Percentiles rank a stretch among this genome's conserved stretches.
phyloP scores from a whole-genome alignment of 495 filamentous ascomycete genomes.

The Lophiotrema nucula region DNA sequence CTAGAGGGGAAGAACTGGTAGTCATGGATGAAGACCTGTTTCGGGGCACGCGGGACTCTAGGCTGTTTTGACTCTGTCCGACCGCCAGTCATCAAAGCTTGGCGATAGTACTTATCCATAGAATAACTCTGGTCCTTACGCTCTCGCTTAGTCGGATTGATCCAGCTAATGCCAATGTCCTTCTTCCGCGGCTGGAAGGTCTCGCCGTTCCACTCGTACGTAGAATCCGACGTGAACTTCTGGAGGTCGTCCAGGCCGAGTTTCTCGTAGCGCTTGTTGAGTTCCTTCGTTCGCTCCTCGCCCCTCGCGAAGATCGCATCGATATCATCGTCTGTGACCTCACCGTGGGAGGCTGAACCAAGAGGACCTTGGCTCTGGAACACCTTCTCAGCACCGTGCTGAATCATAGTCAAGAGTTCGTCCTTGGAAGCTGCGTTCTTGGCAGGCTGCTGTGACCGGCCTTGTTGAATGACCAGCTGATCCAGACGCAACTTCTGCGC shows the following conservation, averaged over 20 bases:
- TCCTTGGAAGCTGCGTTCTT: slow-evolving; percentile 92
- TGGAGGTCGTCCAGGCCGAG: slow-evolving; percentile 98
- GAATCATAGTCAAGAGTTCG: slow-evolving; percentile 95
- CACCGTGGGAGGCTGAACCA: slow-evolving; percentile 54
- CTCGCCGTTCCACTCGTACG: slow-evolving; percentile 98
- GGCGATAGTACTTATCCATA: slow-evolving; percentile 97
- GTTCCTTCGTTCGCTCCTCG: slow-evolving; percentile 81
- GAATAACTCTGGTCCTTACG: slow-evolving; percentile 97
- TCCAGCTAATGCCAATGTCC: slow-evolving; percentile 93
- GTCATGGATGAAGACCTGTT: slow-evolving; percentile 87
- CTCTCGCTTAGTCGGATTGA: slow-evolving; percentile 97
- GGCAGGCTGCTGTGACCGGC: slow-evolving; percentile 85
- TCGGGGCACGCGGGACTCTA: slow-evolving; percentile 92
- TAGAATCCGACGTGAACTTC: slow-evolving; percentile 94
- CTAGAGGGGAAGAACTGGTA: slow-evolving; percentile 92
- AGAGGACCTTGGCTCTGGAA: slow-evolving; percentile 69
- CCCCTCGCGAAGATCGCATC: slow-evolving; percentile 83
- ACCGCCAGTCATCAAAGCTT: slow-evolving; percentile 81
- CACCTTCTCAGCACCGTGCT: slow-evolving; percentile 93
- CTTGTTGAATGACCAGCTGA: slow-evolving; percentile 99
- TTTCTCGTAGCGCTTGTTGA: slow-evolving; percentile 93
- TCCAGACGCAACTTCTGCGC: slow-evolving; percentile 97
- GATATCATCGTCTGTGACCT: slow-evolving; percentile 82
- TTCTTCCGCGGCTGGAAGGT: slow-evolving; percentile 89
- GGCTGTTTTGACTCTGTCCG: slow-evolving; percentile 86